A percentile compares a stretch with the other conserved stretches of the same genome.
Evolutionary conservation across 2,329 filamentous ascomycete species (phyloP).

Genomic region (Pseudocercospora eumusae): DNA sequence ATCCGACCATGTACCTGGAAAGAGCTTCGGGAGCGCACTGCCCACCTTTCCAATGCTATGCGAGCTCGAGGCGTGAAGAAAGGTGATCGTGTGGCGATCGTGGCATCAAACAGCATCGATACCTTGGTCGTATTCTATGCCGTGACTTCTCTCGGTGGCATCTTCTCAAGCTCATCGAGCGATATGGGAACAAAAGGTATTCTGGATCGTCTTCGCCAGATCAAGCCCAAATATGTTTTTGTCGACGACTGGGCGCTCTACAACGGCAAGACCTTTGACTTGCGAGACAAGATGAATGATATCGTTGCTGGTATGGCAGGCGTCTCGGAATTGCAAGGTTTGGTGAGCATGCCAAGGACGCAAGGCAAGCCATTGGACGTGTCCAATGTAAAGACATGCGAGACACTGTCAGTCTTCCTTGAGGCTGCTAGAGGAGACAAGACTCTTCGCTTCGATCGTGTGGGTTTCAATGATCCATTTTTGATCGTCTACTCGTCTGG

Average conservation of each 20-base stretch:
- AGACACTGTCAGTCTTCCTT: constrained; percentile 49
- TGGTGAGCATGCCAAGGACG: constrained; percentile 70
- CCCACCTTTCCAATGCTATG: constrained; percentile 65
- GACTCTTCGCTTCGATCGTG: constrained; percentile 57
- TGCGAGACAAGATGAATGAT: constrained; percentile 70
- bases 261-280: constrained; percentile 72
- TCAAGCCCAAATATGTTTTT: constrained; percentile 77
- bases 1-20: constrained; percentile 64
- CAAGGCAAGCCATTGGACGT: constrained; percentile 59
- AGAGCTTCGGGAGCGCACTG: constrained; percentile 63
- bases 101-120: constrained; percentile 73
- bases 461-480: constrained; percentile 73
- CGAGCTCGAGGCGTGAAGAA: constrained; percentile 63
- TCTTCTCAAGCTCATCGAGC: constrained; percentile 76
- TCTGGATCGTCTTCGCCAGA: constrained; percentile 71
- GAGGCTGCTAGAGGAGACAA: constrained; percentile 42
- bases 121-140: constrained; percentile 73
- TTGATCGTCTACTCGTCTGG: constrained; percentile 72
- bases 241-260: constrained; percentile 80
- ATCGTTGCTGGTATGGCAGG: constrained; percentile 64
- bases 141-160: constrained; percentile 66
- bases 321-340: constrained; percentile 61
- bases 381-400: constrained; percentile 52
- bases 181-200: constrained; percentile 82
- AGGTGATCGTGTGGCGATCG: constrained; percentile 74